Conservation (phyloP, 1,284 basidiomycete genomes). For the Malassezia dermatis region DNA sequence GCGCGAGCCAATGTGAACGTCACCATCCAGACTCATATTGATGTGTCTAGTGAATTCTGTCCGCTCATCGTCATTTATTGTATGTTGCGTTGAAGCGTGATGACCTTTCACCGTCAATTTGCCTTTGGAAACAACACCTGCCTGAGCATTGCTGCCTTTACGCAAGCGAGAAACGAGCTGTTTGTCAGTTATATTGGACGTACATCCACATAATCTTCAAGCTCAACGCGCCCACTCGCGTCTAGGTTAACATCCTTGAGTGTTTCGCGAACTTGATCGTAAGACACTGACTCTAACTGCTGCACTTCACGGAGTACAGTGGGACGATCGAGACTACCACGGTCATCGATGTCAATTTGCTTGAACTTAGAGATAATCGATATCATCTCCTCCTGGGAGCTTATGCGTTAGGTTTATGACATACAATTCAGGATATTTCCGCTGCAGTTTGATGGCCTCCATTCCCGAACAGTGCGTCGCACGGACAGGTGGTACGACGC, state of each 20-base stretch:
- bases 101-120: constrained; percentile 91
- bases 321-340: constrained; percentile 38
- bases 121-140: constrained; percentile 54
- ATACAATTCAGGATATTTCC: constrained; percentile 89
- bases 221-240: constrained; percentile 85
- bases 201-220: constrained; percentile 96
- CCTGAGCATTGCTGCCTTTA: constrained; percentile 49
- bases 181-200: constrained; percentile 28
- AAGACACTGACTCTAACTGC: constrained; percentile 34
- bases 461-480: constrained; percentile 44
- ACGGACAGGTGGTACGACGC: constrained; percentile 3
- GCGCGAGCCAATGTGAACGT: constrained; percentile 68
- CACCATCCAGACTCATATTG: constrained; percentile 80
- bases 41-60: constrained; percentile 95
- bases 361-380: constrained; percentile 38
- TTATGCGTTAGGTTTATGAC: constrained; percentile 47
- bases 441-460: constrained; percentile 78
- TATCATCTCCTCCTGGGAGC: constrained; percentile 49
- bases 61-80: constrained; percentile 94
- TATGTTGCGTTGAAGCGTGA: constrained; percentile 90
- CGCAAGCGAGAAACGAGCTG: constrained; percentile 70
- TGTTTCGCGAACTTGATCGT: constrained; percentile 55
- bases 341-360: constrained; percentile 42
- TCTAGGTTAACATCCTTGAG: constrained; percentile 90
- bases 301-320: constrained; percentile 41